Evolutionary conservation across 345 rosid species (phyloP).

Genomic region (Eucalyptus sideroxylon): DNA sequence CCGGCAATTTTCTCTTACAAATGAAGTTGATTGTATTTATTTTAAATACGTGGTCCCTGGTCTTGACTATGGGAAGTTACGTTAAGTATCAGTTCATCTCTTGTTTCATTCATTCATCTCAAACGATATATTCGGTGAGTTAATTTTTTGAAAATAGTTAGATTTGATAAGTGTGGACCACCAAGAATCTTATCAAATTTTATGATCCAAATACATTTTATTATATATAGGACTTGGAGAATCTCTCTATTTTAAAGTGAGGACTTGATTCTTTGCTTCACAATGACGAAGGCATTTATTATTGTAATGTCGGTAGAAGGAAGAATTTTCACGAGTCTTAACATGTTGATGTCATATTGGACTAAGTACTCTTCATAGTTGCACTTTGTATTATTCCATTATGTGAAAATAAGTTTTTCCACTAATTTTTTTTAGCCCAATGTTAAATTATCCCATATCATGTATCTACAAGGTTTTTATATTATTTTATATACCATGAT

Average conservation of each 20-base stretch:
- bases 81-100: not conserved
- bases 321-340: no score
- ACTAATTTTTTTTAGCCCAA: no score
- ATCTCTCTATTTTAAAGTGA: not conserved
- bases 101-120: not conserved
- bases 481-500: no score
- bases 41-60: not conserved
- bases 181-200: not conserved
- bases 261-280: not conserved
- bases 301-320: no score
- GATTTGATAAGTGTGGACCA: no score
- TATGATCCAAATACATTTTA: not conserved
- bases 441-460: no score
- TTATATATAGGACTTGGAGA: not conserved
- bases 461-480: no score
- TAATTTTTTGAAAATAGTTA: not conserved
- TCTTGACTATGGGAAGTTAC: not conserved
- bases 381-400: not conserved
- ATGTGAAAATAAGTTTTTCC: not conserved
- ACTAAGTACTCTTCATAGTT: no score
- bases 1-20: not conserved
- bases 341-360: no score
- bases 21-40: not conserved
- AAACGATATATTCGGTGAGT: not conserved
- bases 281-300: not conserved